Evolutionary conservation across 306 rosid species (phyloP).

Genomic region (Casuarina glauca): DNA sequence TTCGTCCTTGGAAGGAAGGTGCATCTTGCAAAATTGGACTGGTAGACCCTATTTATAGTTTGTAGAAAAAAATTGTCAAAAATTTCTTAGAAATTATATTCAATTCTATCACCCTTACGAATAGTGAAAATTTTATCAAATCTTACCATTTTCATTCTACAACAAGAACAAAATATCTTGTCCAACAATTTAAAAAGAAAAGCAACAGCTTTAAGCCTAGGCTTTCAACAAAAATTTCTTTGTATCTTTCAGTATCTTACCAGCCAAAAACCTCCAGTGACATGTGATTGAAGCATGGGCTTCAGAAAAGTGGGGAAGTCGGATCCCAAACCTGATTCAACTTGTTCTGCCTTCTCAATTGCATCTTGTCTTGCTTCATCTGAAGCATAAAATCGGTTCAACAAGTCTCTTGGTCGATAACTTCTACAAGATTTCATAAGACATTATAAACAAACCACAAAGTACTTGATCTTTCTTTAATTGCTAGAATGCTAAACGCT

Average conservation of each 20-base stretch:
- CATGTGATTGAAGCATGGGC: conserved; percentile 60
- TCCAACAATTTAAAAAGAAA: not conserved
- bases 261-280: conserved; percentile 63
- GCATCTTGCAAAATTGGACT: conserved; percentile 41
- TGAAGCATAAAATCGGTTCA: conserved; percentile 47
- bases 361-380: conserved; percentile 41
- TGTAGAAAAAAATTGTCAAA: not conserved
- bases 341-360: conserved; percentile 38
- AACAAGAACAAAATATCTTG: not conserved
- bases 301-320: conserved; percentile 41
- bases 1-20: conserved; percentile 40
- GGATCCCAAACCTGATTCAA: conserved; percentile 40
- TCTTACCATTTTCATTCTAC: not conserved
- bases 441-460: not conserved
- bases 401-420: conserved; percentile 40
- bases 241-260: conserved; percentile 22
- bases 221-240: not conserved
- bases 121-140: not conserved
- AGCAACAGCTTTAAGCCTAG: not conserved
- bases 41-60: conserved; percentile 44
- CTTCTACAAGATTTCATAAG: conserved; percentile 14
- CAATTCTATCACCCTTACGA: not conserved
- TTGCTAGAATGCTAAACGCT: not conserved
- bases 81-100: not conserved
- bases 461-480: not conserved